A percentile compares a stretch with the other conserved stretches of the same genome.
Evolutionary conservation across 2,329 filamentous ascomycete genomes (phyloP).

Genomic region (Calonectria naviculata): DNA sequence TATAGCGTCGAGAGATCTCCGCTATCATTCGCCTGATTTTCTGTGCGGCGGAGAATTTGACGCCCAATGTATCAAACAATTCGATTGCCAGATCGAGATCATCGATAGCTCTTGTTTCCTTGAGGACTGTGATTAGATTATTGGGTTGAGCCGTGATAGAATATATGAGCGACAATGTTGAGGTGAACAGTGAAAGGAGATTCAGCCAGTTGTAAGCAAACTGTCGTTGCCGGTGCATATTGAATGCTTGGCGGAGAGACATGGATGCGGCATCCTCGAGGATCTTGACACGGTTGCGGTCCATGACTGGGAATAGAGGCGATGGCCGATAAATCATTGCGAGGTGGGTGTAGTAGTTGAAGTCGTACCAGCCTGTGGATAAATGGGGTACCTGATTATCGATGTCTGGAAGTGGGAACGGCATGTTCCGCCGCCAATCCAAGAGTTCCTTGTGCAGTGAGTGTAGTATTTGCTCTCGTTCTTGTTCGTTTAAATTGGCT

Average conservation of each 20-base stretch:
- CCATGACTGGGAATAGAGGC: constrained; percentile 51
- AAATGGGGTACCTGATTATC: constrained; percentile 54
- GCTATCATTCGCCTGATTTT: constrained; percentile 41
- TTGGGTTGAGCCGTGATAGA: constrained; percentile 53
- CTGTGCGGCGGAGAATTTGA: constrained; percentile 44
- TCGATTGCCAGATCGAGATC: constrained; percentile 45
- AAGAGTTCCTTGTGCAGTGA: constrained; percentile 53
- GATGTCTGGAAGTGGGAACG: constrained; percentile 54
- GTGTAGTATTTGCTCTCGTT: constrained; percentile 47
- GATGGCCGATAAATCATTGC: constrained; percentile 58
- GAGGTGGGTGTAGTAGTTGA: constrained; percentile 60
- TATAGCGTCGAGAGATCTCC: constrained; percentile 38
- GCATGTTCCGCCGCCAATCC: constrained; percentile 57
- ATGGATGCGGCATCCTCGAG: constrained; percentile 53
- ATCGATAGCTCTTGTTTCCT: constrained; percentile 41
- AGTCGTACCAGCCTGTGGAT: constrained; percentile 57
- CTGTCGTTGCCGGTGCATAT: constrained; percentile 50
- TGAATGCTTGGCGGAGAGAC: constrained; percentile 54
- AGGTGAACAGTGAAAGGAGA: constrained; percentile 53
- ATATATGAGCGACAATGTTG: constrained; percentile 55
- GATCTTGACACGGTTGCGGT: constrained; percentile 47
- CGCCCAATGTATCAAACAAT: constrained; percentile 43
- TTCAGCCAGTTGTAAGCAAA: constrained; percentile 57
- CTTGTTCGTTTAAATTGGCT: constrained; percentile 25
- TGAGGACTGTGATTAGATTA: constrained; percentile 37